Percentiles rank a stretch among this genome's conserved stretches.
Conservation (phyloP, 495 filamentous ascomycete species). For the Neurospora sp. region DNA sequence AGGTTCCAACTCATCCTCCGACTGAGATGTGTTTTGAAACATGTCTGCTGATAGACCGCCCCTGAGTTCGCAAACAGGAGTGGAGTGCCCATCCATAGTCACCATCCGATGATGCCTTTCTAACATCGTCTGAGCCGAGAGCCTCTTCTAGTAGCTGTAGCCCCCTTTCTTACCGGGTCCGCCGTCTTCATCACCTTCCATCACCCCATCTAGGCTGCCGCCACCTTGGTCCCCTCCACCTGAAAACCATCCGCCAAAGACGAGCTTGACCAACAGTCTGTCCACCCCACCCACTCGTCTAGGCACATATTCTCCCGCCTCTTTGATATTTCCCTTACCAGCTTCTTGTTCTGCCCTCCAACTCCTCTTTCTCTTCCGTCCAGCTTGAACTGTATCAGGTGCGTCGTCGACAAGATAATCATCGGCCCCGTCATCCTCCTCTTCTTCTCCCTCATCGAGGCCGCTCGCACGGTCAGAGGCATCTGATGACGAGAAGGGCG, state of each 20-base stretch:
- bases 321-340: slow-evolving; percentile 6
- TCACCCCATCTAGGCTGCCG: neutral
- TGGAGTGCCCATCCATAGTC: neutral
- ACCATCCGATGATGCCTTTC: neutral
- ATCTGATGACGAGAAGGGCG: neutral
- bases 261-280: slow-evolving; percentile 74
- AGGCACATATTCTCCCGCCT: slow-evolving; percentile 41
- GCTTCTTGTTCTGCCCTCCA: neutral
- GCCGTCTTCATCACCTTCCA: neutral
- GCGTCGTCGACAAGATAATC: neutral
- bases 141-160: neutral
- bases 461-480: neutral
- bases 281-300: slow-evolving; percentile 62
- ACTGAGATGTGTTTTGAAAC: neutral
- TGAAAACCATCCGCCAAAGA: slow-evolving; percentile 48
- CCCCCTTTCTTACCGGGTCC: neutral
- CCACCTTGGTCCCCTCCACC: neutral
- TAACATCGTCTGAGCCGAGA: neutral
- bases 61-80: neutral
- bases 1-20: neutral
- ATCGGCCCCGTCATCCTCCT: slow-evolving; percentile 14
- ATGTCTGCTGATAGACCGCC: neutral
- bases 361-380: neutral
- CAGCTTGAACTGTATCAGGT: neutral
- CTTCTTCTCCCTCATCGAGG: slow-evolving; percentile 9